These are phyloP conservation scores for Geranium brycei DNA, from an alignment of 345 rosid genomes.

Conservation along the genomic window DNA sequence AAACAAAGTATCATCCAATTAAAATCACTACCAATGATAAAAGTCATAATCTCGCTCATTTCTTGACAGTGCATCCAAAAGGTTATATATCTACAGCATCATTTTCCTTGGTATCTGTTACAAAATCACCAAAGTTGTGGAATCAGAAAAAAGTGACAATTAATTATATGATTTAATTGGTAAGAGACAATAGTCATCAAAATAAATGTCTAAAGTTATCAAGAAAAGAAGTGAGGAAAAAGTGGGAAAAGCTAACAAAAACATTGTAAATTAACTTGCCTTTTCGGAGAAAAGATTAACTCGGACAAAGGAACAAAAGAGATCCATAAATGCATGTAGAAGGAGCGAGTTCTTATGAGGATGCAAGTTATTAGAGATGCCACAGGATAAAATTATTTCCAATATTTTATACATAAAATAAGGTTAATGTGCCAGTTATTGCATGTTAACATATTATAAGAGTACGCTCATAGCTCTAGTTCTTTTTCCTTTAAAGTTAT, in stretches of 20 bases:
- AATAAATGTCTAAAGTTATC: too few relatives aligned
- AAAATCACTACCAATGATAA: slow-evolving; percentile 71
- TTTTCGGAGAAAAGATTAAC: slow-evolving; percentile 92
- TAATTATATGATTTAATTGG: too few relatives aligned
- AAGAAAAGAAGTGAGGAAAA: too few relatives aligned
- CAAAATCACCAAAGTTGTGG: slow-evolving; percentile 11
- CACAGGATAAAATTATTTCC: slow-evolving; percentile 6
- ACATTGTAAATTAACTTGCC: slow-evolving; percentile 34
- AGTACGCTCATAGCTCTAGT: too few relatives aligned
- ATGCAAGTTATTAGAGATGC: slow-evolving; percentile 75
- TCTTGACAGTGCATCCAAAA: slow-evolving; percentile 83
- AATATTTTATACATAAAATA: background rate
- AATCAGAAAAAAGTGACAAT: background rate
- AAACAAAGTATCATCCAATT: background rate
- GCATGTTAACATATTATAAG: too few relatives aligned
- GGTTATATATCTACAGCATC: slow-evolving; percentile 91
- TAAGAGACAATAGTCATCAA: too few relatives aligned
- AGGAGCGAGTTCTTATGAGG: slow-evolving; percentile 98
- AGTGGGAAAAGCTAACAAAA: background rate
- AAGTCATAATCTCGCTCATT: slow-evolving; percentile 92
- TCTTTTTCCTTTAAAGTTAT: too few relatives aligned
- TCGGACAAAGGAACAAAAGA: slow-evolving; percentile 87
- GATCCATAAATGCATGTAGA: slow-evolving; percentile 95
- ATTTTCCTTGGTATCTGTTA: slow-evolving; percentile 91
- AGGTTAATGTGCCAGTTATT: too few relatives aligned